Evolutionary conservation across 768 basidiomycete genomes (phyloP).

Genomic region (Ramaria rubella): DNA sequence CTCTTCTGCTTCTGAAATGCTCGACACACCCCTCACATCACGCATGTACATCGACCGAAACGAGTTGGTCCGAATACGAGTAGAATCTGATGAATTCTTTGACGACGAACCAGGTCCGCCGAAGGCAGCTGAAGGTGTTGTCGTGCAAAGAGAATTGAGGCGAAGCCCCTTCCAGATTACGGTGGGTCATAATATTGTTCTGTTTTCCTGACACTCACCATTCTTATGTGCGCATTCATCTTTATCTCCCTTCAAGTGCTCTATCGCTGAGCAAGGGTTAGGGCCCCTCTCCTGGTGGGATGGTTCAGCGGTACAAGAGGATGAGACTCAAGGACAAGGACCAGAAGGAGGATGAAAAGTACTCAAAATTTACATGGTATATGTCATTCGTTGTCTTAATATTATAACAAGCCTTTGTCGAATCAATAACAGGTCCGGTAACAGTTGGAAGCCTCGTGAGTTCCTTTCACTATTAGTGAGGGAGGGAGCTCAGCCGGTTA

Average conservation of each 20-base stretch:
- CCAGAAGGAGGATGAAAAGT: conserved; percentile 34
- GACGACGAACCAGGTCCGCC: conserved; percentile 85
- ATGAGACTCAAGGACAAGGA: conserved; percentile 26
- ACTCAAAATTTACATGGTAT: no score
- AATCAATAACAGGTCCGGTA: no score
- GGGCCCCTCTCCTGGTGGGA: conserved; percentile 77
- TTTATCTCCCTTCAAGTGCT: conserved; percentile 43
- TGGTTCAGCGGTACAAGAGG: conserved; percentile 30
- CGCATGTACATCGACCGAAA: conserved; percentile 79
- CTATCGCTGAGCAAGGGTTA: conserved; percentile 76
- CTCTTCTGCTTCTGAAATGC: conserved; percentile 49
- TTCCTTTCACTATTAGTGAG: no score
- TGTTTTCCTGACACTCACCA: not conserved
- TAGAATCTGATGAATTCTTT: conserved; percentile 77
- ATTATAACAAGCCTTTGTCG: no score
- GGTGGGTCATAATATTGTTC: conserved; percentile 34
- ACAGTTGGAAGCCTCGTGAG: no score
- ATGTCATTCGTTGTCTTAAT: not conserved
- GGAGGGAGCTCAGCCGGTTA: no score
- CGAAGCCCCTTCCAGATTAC: conserved; percentile 64
- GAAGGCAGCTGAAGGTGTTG: conserved; percentile 64
- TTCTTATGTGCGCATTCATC: not conserved
- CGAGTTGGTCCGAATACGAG: conserved; percentile 68
- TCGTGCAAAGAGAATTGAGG: conserved; percentile 41
- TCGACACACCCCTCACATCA: conserved; percentile 57